Percentiles rank a stretch among this genome's conserved stretches.
phyloP scores from a whole-genome alignment of 306 rosid genomes.

The Citrullus colocynthis region DNA sequence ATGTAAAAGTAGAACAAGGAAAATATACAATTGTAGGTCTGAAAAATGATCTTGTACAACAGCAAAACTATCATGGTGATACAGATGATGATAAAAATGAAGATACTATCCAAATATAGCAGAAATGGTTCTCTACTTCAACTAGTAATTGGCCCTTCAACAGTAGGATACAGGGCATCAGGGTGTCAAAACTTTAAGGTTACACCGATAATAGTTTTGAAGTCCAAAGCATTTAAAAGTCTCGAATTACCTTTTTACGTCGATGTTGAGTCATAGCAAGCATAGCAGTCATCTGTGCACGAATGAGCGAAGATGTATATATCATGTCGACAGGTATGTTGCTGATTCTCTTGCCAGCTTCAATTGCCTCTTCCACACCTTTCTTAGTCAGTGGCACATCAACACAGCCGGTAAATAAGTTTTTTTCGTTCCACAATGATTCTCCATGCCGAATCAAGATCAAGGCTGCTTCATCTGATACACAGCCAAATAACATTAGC shows the following conservation, averaged over 20 bases:
- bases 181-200: background rate
- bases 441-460: conserved; percentile 93
- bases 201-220: background rate
- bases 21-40: background rate
- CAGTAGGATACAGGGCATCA: background rate
- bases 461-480: conserved; percentile 82
- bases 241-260: conserved; percentile 56
- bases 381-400: conserved; percentile 89
- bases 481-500: conserved; percentile 2
- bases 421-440: conserved; percentile 92
- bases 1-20: background rate
- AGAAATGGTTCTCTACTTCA: background rate
- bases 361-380: conserved; percentile 97
- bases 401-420: conserved; percentile 96
- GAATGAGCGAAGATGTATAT: conserved; percentile 86
- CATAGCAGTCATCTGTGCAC: conserved; percentile 99
- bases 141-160: background rate
- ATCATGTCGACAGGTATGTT: conserved; percentile 89
- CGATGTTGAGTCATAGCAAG: conserved; percentile 99
- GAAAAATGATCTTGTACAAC: background rate
- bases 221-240: background rate
- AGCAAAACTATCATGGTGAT: background rate
- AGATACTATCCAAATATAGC: background rate
- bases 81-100: background rate
- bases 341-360: conserved; percentile 98